phyloP scores from a whole-genome alignment of 2,329 filamentous ascomycete species.

The Pyrenochaeta sp. region DNA sequence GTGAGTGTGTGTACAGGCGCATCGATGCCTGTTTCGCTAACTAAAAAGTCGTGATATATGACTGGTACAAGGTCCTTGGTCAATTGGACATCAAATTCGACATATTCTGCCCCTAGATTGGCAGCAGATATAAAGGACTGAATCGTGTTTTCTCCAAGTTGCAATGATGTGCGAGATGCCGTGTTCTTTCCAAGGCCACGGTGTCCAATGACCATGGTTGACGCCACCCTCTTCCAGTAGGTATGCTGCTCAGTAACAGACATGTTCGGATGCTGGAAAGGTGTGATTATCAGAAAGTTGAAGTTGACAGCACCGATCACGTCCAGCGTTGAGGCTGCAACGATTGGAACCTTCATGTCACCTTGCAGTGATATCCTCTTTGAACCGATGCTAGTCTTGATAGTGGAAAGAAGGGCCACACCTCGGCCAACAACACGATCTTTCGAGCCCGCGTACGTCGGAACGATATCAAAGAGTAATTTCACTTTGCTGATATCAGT shows the following conservation, averaged over 20 bases:
- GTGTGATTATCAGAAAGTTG: slow-evolving; percentile 94
- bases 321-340: slow-evolving; percentile 81
- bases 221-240: slow-evolving; percentile 93
- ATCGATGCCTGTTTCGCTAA: slow-evolving; percentile 97
- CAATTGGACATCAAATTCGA: slow-evolving; percentile 87
- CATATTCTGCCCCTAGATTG: slow-evolving; percentile 81
- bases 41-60: slow-evolving; percentile 97
- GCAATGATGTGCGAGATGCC: slow-evolving; percentile 81
- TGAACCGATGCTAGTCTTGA: slow-evolving; percentile 82
- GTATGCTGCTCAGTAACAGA: slow-evolving; percentile 88
- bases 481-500: slow-evolving; percentile 82
- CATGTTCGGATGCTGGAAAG: slow-evolving; percentile 94
- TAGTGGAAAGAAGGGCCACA: slow-evolving; percentile 85
- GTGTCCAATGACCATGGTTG: slow-evolving; percentile 82
- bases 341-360: slow-evolving; percentile 89
- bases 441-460: slow-evolving; percentile 84
- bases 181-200: slow-evolving; percentile 87
- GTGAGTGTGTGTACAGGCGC: slow-evolving; percentile 96
- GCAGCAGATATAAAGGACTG: slow-evolving; percentile 95
- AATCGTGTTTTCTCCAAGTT: slow-evolving; percentile 95
- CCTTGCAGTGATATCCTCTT: slow-evolving; percentile 93
- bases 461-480: slow-evolving; percentile 91
- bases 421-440: slow-evolving; percentile 88
- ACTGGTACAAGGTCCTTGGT: slow-evolving; percentile 99
- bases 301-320: slow-evolving; percentile 96